Percentiles rank a stretch among this genome's conserved stretches.
These are phyloP conservation scores for Kernera saxatilis DNA, from an alignment of 345 rosid species.

Conservation along the genomic window DNA sequence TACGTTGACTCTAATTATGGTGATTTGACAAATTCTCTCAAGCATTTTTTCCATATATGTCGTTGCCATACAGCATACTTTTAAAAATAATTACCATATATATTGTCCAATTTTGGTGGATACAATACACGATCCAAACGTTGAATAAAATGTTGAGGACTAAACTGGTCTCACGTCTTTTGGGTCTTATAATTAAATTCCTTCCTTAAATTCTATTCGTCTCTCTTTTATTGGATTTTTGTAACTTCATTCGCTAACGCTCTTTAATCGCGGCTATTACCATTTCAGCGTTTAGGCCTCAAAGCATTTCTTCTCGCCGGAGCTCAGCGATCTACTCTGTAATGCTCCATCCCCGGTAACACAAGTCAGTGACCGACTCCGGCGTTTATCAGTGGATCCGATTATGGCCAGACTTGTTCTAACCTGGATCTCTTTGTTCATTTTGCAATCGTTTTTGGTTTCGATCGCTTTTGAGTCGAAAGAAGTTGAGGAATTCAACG, in stretches of 20 bases:
- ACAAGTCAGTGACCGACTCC: not conserved
- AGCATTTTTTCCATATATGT: not conserved
- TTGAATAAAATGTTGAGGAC: not conserved
- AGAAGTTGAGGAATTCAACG: slow-evolving; percentile 58
- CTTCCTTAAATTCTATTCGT: not conserved
- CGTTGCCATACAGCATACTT: not conserved
- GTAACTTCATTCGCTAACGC: not conserved
- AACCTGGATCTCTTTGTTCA: slow-evolving; percentile 9
- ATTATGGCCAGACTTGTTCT: slow-evolving; percentile 15
- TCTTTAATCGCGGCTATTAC: not conserved
- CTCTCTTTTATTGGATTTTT: not conserved
- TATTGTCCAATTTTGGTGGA: not conserved
- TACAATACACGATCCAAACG: not conserved
- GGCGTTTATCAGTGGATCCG: not conserved
- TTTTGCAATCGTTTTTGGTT: slow-evolving; percentile 13
- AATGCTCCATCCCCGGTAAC: slow-evolving; percentile 14
- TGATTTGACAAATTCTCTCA: not conserved
- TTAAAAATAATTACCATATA: not conserved
- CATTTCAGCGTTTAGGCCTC: not conserved
- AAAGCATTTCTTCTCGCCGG: slow-evolving; percentile 13
- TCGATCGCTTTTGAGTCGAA: slow-evolving; percentile 38
- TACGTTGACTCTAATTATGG: not conserved
- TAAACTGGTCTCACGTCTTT: not conserved
- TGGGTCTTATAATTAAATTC: not conserved
- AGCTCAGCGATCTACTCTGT: slow-evolving; percentile 8